Evolutionary conservation across 805 yeast species (phyloP).

Genomic region (Kodamaea leandrae): DNA sequence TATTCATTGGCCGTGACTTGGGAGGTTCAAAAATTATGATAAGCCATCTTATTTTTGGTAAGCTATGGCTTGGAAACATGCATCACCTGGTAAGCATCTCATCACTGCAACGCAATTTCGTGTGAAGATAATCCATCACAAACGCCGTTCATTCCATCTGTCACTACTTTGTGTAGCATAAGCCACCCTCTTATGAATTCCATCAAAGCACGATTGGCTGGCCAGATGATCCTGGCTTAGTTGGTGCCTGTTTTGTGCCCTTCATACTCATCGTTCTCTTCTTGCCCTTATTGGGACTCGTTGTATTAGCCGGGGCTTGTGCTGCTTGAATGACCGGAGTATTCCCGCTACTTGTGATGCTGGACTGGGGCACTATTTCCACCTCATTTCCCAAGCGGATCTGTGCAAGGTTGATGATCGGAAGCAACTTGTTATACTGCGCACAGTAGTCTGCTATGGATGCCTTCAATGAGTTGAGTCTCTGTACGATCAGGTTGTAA

Average conservation of each 20-base stretch:
- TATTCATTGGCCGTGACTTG: too few relatives aligned
- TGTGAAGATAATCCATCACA: too few relatives aligned
- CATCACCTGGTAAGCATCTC: too few relatives aligned
- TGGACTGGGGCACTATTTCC: conserved; percentile 43
- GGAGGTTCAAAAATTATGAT: too few relatives aligned
- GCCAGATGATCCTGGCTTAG: conserved; percentile 7
- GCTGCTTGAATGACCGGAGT: neutral
- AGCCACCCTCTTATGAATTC: too few relatives aligned
- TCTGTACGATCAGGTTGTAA: conserved; percentile 34
- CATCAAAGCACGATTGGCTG: conserved; percentile 9
- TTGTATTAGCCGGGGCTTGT: neutral
- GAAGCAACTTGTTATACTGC: conserved; percentile 45
- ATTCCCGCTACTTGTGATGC: neutral
- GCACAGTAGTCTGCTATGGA: conserved; percentile 43
- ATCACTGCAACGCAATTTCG: too few relatives aligned
- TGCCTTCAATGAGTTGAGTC: conserved; percentile 36
- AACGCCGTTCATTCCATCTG: too few relatives aligned
- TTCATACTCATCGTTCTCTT: neutral
- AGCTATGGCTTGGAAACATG: too few relatives aligned
- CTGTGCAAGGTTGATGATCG: conserved; percentile 51
- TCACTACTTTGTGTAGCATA: too few relatives aligned
- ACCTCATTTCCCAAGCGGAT: conserved; percentile 50
- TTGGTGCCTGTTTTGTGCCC: conserved; percentile 1
- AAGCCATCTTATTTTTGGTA: too few relatives aligned
- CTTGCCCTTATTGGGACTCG: conserved; percentile 4